phyloP scores from a whole-genome alignment of 106 monocot species.

The Dendrobium nobile region DNA sequence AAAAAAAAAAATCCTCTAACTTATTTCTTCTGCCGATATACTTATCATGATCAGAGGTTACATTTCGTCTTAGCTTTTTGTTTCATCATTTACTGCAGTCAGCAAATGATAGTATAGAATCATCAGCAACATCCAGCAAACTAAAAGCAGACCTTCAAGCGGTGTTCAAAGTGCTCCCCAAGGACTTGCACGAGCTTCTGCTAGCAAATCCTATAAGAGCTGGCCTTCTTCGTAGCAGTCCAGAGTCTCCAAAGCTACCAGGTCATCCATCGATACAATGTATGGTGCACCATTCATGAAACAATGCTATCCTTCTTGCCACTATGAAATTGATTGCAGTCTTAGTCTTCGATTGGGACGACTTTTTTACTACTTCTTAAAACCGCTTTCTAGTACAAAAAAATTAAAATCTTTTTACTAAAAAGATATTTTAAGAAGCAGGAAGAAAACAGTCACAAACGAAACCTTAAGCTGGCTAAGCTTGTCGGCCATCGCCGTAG shows the following conservation, averaged over 20 bases:
- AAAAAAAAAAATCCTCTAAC: not conserved
- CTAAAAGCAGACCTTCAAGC: slow-evolving; percentile 67
- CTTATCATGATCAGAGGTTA: not conserved
- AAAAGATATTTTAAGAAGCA: too few species aligned
- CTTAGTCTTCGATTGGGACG: too few species aligned
- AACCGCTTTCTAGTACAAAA: too few species aligned
- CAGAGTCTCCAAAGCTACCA: slow-evolving; percentile 18
- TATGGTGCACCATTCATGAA: slow-evolving; percentile 4
- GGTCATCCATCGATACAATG: slow-evolving; percentile 22
- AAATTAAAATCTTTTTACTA: too few species aligned
- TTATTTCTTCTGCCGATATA: not conserved
- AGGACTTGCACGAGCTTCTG: slow-evolving; percentile 82
- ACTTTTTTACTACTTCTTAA: too few species aligned
- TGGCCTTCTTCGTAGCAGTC: slow-evolving; percentile 35
- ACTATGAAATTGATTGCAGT: slow-evolving; percentile 2
- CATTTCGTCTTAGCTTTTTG: not conserved
- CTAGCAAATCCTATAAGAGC: slow-evolving; percentile 70
- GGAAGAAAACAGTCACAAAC: too few species aligned
- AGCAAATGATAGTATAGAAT: slow-evolving; percentile 35
- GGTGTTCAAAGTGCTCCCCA: slow-evolving; percentile 75
- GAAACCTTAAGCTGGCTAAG: not conserved
- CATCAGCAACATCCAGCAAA: slow-evolving; percentile 47
- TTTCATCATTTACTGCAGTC: slow-evolving; percentile 26
- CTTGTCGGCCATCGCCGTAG: not conserved
- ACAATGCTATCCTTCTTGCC: slow-evolving; percentile 15